Conservation (phyloP, 2,329 filamentous ascomycete genomes). For the Amylocarpus encephaloides region DNA sequence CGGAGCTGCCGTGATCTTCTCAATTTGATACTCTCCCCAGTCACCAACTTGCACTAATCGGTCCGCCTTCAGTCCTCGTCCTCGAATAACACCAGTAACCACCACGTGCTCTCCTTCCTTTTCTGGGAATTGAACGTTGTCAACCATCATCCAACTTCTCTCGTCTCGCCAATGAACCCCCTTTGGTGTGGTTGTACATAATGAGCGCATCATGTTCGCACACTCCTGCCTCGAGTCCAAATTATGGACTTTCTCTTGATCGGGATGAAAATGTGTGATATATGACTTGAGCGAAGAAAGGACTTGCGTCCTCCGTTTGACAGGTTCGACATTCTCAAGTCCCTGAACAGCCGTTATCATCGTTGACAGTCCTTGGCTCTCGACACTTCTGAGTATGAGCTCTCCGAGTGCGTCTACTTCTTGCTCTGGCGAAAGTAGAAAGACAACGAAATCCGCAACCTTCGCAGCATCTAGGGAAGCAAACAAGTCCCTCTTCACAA, state of each 20-base stretch:
- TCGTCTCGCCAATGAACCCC: constrained; percentile 95
- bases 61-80: constrained; percentile 81
- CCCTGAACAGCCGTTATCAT: constrained; percentile 80
- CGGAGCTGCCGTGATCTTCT: constrained; percentile 77
- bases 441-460: constrained; percentile 83
- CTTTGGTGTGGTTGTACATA: constrained; percentile 89
- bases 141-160: constrained; percentile 89
- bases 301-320: constrained; percentile 71
- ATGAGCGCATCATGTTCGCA: constrained; percentile 79
- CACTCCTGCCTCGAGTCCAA: constrained; percentile 86
- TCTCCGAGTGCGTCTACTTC: constrained; percentile 84
- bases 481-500: constrained; percentile 65
- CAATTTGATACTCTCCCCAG: constrained; percentile 89
- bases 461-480: constrained; percentile 79
- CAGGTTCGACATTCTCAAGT: constrained; percentile 69
- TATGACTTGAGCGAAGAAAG: constrained; percentile 82
- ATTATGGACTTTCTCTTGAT: constrained; percentile 84
- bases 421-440: constrained; percentile 73
- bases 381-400: constrained; percentile 75
- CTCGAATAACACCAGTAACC: constrained; percentile 79
- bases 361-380: constrained; percentile 91
- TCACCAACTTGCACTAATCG: constrained; percentile 85
- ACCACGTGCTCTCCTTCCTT: constrained; percentile 57
- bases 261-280: constrained; percentile 90
- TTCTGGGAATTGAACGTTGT: constrained; percentile 68